Evolutionary conservation across 2,329 filamentous ascomycete genomes (phyloP), one percentile per base, ranked within the genome.

Genomic region (Exophiala sp.): DNA sequence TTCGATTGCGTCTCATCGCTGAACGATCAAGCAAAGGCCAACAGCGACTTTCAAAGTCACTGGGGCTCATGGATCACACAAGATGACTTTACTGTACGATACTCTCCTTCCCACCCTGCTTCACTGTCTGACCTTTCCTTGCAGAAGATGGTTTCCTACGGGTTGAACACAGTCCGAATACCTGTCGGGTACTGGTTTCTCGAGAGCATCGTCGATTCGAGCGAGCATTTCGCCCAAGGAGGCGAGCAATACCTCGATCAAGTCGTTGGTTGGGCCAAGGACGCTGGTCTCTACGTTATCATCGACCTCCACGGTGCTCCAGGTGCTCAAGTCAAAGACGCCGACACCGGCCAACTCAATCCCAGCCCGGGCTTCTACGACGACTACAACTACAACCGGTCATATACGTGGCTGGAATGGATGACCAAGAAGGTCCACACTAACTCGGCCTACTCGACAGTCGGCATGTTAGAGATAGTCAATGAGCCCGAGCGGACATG

Each of bases 391-490:
- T 85, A 81, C 65, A 74, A 75, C 20, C 79, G 82, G 9, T 79
- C 78, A 2, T 65, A 76, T 52, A 64, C 75, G 47, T 84, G 82
- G 69, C 74, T 84, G n/a, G 68, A 75, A 49, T 82, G 76, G 75
- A 76, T 85, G 62, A 75, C 78, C 9, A 71, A 74, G 35, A 70
- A 74, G 36, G 75, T 82, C 54, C 80, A 83, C 64, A 68, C 60
- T 3, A 75, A 73, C 54, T 47, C 67, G 34, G 72, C 72, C 29
- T 81, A 78, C 64, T 68, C 74, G 49, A 82, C 78, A 41, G 81
- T 84, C 21, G 81, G 81, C 52, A 83, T 82, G 76, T 65, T 85
- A 35, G 75, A 80, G 63, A 66, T 84, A 10, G 69, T 84, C 50
- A 85, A 84, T 62, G 82, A 85, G 64, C 81, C 82, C 74, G 3